Conservation (phyloP, 2,329 filamentous ascomycete genomes). For the Colletotrichum salicis region DNA sequence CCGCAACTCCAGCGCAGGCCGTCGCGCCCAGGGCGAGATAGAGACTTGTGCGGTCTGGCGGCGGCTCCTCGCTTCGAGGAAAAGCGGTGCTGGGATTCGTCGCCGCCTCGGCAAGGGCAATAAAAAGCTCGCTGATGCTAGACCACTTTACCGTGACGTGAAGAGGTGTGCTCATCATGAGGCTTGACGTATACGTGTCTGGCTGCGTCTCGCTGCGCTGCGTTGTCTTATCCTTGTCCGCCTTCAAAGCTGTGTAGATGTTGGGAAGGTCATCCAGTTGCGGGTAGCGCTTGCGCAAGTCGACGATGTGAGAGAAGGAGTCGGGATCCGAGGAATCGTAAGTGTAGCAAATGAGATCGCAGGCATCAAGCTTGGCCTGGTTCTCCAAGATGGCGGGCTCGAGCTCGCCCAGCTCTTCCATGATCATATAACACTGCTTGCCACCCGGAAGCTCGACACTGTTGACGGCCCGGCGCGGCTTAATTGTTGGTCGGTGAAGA, state of each 20-base stretch:
- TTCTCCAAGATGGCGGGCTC: conserved; percentile 96
- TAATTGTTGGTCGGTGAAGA: conserved; percentile 92
- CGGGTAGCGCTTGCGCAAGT: conserved; percentile 80
- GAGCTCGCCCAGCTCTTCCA: conserved; percentile 95
- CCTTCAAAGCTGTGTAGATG: conserved; percentile 93
- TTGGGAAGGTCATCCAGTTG: conserved; percentile 90
- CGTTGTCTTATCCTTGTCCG: conserved; percentile 96
- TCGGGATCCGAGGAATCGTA: conserved; percentile 98
- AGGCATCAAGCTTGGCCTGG: conserved; percentile 86
- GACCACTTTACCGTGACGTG: conserved; percentile 96
- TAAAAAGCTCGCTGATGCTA: conserved; percentile 93
- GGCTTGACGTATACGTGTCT: conserved; percentile 85
- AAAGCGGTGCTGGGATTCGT: conserved; percentile 90
- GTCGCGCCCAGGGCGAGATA: conserved; percentile 86
- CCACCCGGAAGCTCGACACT: conserved; percentile 95
- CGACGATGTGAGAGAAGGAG: conserved; percentile 91
- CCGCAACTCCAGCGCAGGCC: conserved; percentile 70
- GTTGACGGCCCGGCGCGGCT: conserved; percentile 92
- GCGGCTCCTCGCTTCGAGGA: conserved; percentile 88
- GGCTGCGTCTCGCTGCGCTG: conserved; percentile 91
- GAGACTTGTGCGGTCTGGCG: conserved; percentile 82
- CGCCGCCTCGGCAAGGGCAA: conserved; percentile 88
- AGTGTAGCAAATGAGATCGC: conserved; percentile 92
- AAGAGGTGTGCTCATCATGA: conserved; percentile 90
- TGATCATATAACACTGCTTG: conserved; percentile 95